Evolutionary conservation across 1,139 yeast species (phyloP).

Genomic region (Debaryomyces robertsiae): DNA sequence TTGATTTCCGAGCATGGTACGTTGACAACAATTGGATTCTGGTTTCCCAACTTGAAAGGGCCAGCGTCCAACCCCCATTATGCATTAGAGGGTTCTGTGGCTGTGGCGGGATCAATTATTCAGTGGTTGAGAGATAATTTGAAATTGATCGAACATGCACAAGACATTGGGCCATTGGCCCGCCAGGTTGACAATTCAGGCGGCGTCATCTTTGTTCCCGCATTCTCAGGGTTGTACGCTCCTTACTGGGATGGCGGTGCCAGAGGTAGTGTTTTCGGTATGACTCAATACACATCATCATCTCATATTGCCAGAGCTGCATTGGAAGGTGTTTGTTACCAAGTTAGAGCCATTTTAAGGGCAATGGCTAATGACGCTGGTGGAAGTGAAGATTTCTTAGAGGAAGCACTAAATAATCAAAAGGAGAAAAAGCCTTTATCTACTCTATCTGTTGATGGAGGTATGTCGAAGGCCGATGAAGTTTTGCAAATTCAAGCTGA

Average conservation of each 20-base stretch:
- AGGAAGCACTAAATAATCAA: slow-evolving; percentile 43
- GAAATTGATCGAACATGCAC: slow-evolving; percentile 76
- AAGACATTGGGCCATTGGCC: slow-evolving; percentile 90
- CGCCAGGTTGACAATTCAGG: slow-evolving; percentile 80
- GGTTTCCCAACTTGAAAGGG: slow-evolving; percentile 70
- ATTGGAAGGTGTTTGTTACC: slow-evolving; percentile 92
- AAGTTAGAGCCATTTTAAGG: slow-evolving; percentile 84
- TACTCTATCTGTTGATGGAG: slow-evolving; percentile 84
- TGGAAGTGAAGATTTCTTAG: slow-evolving; percentile 49
- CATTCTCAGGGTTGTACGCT: slow-evolving; percentile 90
- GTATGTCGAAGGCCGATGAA: slow-evolving; percentile 90
- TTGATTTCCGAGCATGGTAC: slow-evolving; percentile 77
- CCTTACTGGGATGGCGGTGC: slow-evolving; percentile 97
- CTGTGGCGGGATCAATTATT: slow-evolving; percentile 93
- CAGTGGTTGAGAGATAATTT: slow-evolving; percentile 95
- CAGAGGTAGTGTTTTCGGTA: slow-evolving; percentile 89
- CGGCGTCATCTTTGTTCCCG: slow-evolving; percentile 94
- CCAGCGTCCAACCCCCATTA: slow-evolving; percentile 68
- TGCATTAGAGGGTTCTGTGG: slow-evolving; percentile 93
- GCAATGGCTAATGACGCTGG: slow-evolving; percentile 90
- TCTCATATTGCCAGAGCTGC: slow-evolving; percentile 94
- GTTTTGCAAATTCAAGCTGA: slow-evolving; percentile 96
- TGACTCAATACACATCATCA: slow-evolving; percentile 85
- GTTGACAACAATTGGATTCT: slow-evolving; percentile 84
- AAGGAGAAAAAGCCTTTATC: slow-evolving; percentile 53